Base-by-base conservation (phyloP, 495 filamentous ascomycete genomes). In the Neurospora hispaniola region DNA sequence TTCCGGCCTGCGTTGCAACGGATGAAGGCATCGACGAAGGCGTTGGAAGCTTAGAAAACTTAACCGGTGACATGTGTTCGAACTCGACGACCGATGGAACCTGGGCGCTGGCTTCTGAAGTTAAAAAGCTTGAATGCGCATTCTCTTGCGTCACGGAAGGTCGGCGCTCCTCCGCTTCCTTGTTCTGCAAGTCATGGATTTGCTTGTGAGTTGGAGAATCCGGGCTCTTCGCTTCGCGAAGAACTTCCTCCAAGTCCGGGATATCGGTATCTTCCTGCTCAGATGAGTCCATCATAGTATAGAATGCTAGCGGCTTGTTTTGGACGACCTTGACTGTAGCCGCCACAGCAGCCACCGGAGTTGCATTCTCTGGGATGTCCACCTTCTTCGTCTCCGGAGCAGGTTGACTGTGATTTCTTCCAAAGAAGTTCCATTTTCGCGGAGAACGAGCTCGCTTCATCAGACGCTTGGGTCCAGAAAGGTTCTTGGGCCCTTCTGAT, bases 391-490 rank as follows among this genome's bases (percentile, higher is more conserved):
- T 76, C 42, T 79, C 79, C 12, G 76, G 77, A 12, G 78, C 77
- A 73, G 87, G 83, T 18, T 90, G 86, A 31, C 82, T 85, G 31
- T 91, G 88, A 2, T 89, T 89, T 74, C 90, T 87, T 72, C 93
- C 89, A 75, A 96, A 97, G 74, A 97, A 88, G 76, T 93, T 94
- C 93, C 93, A 97, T 76, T 90, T 92, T 71, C 87, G 83, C 42
- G 88, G 85, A 75, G 87, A 84, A 81, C 89, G 82, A 79, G 88
- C 77, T 82, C 86, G 78, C 84, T 92, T 84, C 79, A 87, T 80
- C 39, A 87, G 79, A 74, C 86, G 88, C 78, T 84, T 87, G n/a
- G 84, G 77, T 27, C 74, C 79, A 11, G 76, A 69, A 41, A 20
- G 16, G 35, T 70, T 38, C 11, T 73, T 59, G 6, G 74, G 46